Conservation (phyloP, 352 stramenopile species). For the Plasmopara viticola region DNA sequence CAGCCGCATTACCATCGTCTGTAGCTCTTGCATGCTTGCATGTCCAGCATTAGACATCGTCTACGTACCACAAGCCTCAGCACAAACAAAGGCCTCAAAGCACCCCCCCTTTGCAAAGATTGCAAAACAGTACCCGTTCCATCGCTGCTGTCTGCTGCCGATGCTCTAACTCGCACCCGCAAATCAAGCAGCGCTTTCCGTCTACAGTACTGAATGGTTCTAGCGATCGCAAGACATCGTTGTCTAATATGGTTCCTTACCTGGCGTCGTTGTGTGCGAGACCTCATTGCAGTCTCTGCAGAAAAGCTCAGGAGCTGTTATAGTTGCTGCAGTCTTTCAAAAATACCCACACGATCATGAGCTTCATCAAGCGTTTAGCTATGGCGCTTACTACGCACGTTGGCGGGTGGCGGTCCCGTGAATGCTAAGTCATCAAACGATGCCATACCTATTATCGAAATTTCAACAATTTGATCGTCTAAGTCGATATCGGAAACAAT, state of each 20-base stretch:
- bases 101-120: not conserved
- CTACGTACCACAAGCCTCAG: slow-evolving; percentile 5
- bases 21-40: slow-evolving; percentile 33
- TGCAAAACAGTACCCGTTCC: slow-evolving; percentile 7
- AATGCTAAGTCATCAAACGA: slow-evolving; percentile 77
- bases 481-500: too few species aligned
- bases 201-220: slow-evolving; percentile 21
- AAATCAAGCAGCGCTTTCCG: slow-evolving; percentile 57
- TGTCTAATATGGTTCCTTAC: slow-evolving; percentile 14
- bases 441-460: slow-evolving; percentile 24
- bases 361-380: not conserved
- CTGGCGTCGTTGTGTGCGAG: slow-evolving; percentile 39
- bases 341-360: not conserved
- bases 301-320: slow-evolving; percentile 27
- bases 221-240: not conserved
- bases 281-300: slow-evolving; percentile 63
- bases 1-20: slow-evolving; percentile 38
- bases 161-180: slow-evolving; percentile 46
- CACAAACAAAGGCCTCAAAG: not conserved
- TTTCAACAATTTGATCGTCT: too few species aligned
- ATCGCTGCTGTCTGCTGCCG: slow-evolving; percentile 4
- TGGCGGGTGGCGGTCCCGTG: slow-evolving; percentile 15
- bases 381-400: slow-evolving; percentile 8
- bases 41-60: not conserved
- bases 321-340: not conserved